These are phyloP conservation scores for Lippia alba DNA, from an alignment of 305 asterid species.

Conservation along the genomic window DNA sequence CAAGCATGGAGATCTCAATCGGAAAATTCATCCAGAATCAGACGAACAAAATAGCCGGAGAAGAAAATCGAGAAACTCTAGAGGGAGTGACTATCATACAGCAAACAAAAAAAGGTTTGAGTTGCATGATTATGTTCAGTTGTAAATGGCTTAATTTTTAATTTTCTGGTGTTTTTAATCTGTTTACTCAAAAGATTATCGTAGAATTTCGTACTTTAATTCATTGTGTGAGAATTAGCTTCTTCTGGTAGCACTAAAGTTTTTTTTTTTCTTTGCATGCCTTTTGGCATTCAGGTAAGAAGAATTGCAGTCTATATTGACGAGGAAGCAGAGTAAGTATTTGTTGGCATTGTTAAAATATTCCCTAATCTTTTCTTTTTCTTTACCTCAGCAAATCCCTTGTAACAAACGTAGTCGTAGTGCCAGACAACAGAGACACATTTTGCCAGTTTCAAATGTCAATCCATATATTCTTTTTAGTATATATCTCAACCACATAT, in stretches of 20 bases:
- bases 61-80: conserved; percentile 38
- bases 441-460: conserved; percentile 6
- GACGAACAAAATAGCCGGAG: conserved; percentile 36
- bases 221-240: conserved; percentile 13
- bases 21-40: conserved; percentile 38
- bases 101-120: conserved; percentile 57
- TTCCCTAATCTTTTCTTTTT: too few relatives aligned
- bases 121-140: conserved; percentile 23
- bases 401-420: too few relatives aligned
- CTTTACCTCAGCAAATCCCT: too few relatives aligned
- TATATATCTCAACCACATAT: conserved; percentile 17
- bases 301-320: conserved; percentile 60
- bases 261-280: too few relatives aligned
- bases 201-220: conserved; percentile 1
- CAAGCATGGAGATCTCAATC: conserved; percentile 61
- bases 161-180: not conserved
- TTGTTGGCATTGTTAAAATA: conserved; percentile 14
- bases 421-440: not conserved
- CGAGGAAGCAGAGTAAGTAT: conserved; percentile 88
- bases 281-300: conserved; percentile 71
- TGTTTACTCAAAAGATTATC: not conserved
- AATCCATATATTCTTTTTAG: not conserved
- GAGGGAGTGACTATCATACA: conserved; percentile 37
- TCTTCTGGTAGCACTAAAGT: conserved; percentile 3
- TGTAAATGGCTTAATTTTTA: conserved; percentile 16